Percentiles rank a stretch among this genome's conserved stretches.
Conservation (phyloP, 164 flowering plant genomes). For the Aristolochia contorta region DNA sequence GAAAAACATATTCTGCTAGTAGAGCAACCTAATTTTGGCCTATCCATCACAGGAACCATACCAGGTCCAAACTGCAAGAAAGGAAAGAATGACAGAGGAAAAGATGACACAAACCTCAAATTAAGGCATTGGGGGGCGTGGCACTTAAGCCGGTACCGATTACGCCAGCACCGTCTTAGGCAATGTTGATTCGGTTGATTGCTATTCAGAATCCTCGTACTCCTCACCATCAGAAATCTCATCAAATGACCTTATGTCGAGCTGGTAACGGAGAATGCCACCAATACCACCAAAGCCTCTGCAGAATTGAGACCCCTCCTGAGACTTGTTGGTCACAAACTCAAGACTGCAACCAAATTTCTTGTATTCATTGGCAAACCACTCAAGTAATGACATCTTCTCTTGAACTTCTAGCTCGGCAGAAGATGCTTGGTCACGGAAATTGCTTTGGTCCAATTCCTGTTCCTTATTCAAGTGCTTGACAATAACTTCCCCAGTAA, state of each 20-base stretch:
- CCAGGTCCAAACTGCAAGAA: too few species aligned
- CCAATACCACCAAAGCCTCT: conserved; percentile 11
- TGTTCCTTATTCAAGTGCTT: conserved; percentile 7
- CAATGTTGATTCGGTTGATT: background rate
- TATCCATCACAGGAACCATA: too few species aligned
- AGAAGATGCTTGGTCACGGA: background rate
- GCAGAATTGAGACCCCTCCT: conserved; percentile 9
- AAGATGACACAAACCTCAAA: too few species aligned
- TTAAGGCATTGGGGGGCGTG: too few species aligned
- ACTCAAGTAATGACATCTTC: conserved; percentile 6
- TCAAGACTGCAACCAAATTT: conserved; percentile 4
- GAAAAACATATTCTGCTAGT: too few species aligned
- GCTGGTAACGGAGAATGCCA: conserved; percentile 10
- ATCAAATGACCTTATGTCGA: conserved; percentile 8
- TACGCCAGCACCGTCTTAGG: too few species aligned
- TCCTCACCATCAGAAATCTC: conserved; percentile 8
- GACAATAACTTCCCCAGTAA: conserved; percentile 2
- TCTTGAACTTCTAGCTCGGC: conserved; percentile 8
- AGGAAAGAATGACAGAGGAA: too few species aligned
- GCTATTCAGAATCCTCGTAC: conserved; percentile 8
- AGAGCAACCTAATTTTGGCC: too few species aligned
- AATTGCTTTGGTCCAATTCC: conserved; percentile 5
- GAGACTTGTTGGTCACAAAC: conserved; percentile 9
- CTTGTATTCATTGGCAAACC: conserved; percentile 9
- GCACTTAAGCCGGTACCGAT: too few species aligned